phyloP scores from a whole-genome alignment of 2,329 filamentous ascomycete genomes.

The Diplodia sapinea region DNA sequence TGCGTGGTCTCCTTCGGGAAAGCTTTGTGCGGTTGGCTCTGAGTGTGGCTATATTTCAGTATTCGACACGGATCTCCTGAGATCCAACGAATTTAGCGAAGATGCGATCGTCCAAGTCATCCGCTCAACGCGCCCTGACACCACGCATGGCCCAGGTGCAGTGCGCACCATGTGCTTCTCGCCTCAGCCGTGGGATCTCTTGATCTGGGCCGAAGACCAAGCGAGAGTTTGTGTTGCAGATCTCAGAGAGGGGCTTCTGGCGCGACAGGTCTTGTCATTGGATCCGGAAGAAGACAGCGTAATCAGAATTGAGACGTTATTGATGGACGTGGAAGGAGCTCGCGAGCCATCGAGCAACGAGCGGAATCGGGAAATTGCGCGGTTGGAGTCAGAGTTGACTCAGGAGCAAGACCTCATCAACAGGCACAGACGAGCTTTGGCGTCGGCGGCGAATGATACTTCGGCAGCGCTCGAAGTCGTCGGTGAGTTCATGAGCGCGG shows the following conservation, averaged over 20 bases:
- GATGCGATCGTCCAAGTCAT: constrained; percentile 77
- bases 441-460: constrained; percentile 38
- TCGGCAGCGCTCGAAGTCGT: constrained; percentile 27
- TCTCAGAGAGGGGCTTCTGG: constrained; percentile 68
- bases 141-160: constrained; percentile 68
- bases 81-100: constrained; percentile 50
- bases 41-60: constrained; percentile 81
- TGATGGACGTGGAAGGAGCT: constrained; percentile 52
- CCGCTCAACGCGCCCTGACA: constrained; percentile 74
- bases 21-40: constrained; percentile 75
- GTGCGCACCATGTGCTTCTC: constrained; percentile 92
- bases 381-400: constrained; percentile 47
- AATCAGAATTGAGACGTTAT: constrained; percentile 59
- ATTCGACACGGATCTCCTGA: constrained; percentile 64
- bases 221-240: constrained; percentile 77
- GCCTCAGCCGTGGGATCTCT: constrained; percentile 84
- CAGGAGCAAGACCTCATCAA: constrained; percentile 54
- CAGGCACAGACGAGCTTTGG: constrained; percentile 49
- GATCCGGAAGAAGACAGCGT: constrained; percentile 63
- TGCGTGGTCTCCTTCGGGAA: constrained; percentile 74
- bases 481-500: constrained; percentile 24
- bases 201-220: constrained; percentile 93
- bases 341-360: constrained; percentile 38
- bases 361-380: constrained; percentile 45
- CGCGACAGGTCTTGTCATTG: constrained; percentile 72